Conservation (phyloP, 768 basidiomycete genomes). For the Solioccasus polychromus region DNA sequence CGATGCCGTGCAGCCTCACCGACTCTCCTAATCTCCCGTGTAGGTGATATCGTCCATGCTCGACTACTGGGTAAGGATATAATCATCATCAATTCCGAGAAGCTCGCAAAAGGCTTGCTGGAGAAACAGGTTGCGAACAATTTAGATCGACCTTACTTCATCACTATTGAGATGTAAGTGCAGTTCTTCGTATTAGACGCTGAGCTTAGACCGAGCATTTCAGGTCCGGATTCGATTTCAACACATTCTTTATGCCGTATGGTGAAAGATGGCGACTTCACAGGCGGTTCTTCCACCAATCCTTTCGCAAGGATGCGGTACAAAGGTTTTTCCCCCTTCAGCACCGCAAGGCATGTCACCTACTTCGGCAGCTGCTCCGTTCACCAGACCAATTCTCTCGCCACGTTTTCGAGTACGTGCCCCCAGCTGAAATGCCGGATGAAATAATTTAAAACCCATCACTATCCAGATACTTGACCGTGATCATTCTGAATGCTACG, state of each 20-base stretch:
- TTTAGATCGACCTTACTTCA: conserved; percentile 43
- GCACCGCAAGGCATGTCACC: conserved; percentile 25
- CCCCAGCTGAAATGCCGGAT: neutral
- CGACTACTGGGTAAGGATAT: conserved; percentile 41
- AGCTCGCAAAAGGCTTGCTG: conserved; percentile 8
- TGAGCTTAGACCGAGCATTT: neutral
- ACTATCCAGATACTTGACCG: conserved; percentile 8
- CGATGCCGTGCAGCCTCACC: neutral
- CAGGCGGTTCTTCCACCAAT: conserved; percentile 25
- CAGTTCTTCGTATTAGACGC: neutral
- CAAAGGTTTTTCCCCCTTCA: conserved; percentile 26
- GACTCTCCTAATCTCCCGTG: too few relatives aligned
- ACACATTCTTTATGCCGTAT: conserved; percentile 3
- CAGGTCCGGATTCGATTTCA: conserved; percentile 14
- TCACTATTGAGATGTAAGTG: conserved; percentile 14
- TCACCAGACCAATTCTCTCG: conserved; percentile 29
- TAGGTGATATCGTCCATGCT: conserved; percentile 10
- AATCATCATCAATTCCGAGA: conserved; percentile 33
- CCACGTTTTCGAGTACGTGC: conserved; percentile 29
- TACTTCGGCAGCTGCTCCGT: conserved; percentile 31
- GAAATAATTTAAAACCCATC: neutral
- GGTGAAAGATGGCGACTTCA: neutral
- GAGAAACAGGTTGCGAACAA: conserved; percentile 45
- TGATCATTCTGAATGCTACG: conserved; percentile 1
- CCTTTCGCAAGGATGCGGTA: conserved; percentile 16